Percentiles rank a stretch among this genome's conserved stretches.
phyloP scores from a whole-genome alignment of 1,139 yeast species.

The Pichia inconspicua region DNA sequence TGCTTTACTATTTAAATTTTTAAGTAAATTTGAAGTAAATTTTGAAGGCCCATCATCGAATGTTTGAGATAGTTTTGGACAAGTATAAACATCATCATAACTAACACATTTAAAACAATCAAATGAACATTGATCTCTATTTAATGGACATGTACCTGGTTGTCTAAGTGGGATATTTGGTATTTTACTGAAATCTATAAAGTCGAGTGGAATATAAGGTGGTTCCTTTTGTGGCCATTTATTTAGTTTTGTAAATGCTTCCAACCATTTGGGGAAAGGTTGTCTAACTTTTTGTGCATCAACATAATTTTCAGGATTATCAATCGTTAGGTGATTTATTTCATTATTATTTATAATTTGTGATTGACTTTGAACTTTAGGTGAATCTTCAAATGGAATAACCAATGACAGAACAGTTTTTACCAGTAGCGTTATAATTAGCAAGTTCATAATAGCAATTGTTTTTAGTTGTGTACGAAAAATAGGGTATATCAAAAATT shows the following conservation, averaged over 20 bases:
- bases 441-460: background rate
- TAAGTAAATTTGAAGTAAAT: constrained; percentile 53
- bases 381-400: background rate
- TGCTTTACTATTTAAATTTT: constrained; percentile 43
- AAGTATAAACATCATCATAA: constrained; percentile 70
- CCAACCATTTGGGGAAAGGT: constrained; percentile 68
- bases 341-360: background rate
- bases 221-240: constrained; percentile 85
- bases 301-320: background rate
- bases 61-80: constrained; percentile 71
- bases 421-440: background rate
- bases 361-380: background rate
- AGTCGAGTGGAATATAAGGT: constrained; percentile 76
- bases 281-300: constrained; percentile 1
- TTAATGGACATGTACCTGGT: constrained; percentile 53
- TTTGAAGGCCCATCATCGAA: constrained; percentile 94
- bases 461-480: background rate
- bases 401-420: background rate
- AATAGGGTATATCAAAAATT: too few relatives aligned
- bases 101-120: constrained; percentile 78
- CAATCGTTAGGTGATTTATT: background rate
- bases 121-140: constrained; percentile 61
- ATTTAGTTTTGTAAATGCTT: constrained; percentile 59
- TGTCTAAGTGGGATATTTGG: constrained; percentile 43
- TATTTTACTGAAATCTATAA: constrained; percentile 48